phyloP scores from a whole-genome alignment of 139 green algal species.

The Chlorella ohadii region DNA sequence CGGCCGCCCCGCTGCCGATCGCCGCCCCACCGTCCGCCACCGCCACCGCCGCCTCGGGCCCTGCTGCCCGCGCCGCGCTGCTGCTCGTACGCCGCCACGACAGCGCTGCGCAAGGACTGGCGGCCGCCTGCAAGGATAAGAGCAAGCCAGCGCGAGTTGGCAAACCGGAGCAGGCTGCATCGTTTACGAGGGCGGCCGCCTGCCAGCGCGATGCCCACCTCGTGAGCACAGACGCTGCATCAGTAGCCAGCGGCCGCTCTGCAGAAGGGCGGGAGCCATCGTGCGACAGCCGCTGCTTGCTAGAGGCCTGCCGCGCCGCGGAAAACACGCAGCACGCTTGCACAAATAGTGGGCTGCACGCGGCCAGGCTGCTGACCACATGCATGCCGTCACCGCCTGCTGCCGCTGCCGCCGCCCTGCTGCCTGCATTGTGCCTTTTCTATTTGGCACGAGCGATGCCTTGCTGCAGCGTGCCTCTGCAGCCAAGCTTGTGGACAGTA shows the following conservation, averaged over 20 bases:
- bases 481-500: too few relatives aligned
- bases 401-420: too few relatives aligned
- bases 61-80: neutral
- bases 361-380: too few relatives aligned
- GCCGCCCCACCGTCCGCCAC: neutral
- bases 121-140: neutral
- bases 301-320: too few relatives aligned
- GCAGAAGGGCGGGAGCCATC: neutral
- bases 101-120: neutral
- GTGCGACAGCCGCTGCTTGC: neutral
- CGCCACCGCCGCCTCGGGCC: neutral
- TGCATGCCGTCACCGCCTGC: too few relatives aligned
- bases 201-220: neutral
- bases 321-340: too few relatives aligned
- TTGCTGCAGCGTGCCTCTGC: too few relatives aligned
- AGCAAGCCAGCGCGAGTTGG: neutral
- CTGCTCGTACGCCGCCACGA: neutral
- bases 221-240: too few relatives aligned
- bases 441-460: too few relatives aligned
- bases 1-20: neutral
- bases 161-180: neutral
- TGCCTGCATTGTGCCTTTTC: too few relatives aligned
- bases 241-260: neutral
- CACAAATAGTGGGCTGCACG: too few relatives aligned
- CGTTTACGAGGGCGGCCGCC: neutral